Evolutionary conservation across 352 stramenopile genomes (phyloP).

Genomic region (Blastocystis sp.): DNA sequence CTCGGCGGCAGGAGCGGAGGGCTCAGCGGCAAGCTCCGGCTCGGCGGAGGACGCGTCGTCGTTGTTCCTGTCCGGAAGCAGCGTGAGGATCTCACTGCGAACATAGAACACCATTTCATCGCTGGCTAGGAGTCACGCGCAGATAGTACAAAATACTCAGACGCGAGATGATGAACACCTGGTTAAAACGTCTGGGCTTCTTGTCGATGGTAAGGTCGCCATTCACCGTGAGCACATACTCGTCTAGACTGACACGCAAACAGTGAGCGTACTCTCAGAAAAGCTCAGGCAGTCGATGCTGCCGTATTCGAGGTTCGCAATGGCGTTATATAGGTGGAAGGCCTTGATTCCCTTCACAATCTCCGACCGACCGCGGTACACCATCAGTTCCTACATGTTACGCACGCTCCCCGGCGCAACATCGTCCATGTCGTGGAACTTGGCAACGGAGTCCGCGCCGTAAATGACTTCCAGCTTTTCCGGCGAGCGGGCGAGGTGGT

Average conservation of each 20-base stretch:
- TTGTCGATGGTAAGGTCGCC: background rate
- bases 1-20: background rate
- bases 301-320: background rate
- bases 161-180: conserved; percentile 1
- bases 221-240: conserved; percentile 21
- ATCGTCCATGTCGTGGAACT: background rate
- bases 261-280: background rate
- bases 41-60: background rate
- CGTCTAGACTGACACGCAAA: background rate
- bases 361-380: background rate
- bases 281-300: conserved; percentile 15
- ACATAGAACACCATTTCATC: conserved; percentile 21
- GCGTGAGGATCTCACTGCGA: background rate
- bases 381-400: background rate
- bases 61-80: background rate
- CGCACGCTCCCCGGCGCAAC: background rate
- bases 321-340: background rate
- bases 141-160: background rate
- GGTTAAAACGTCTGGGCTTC: background rate
- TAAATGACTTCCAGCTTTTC: conserved; percentile 13
- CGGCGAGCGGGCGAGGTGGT: background rate
- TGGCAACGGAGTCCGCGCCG: conserved; percentile 10
- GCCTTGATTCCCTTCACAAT: conserved; percentile 13
- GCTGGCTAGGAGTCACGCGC: background rate
- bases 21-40: background rate